These are phyloP conservation scores for Apiospora phragmitis DNA, from an alignment of 2,329 filamentous ascomycete genomes.

Conservation along the genomic window DNA sequence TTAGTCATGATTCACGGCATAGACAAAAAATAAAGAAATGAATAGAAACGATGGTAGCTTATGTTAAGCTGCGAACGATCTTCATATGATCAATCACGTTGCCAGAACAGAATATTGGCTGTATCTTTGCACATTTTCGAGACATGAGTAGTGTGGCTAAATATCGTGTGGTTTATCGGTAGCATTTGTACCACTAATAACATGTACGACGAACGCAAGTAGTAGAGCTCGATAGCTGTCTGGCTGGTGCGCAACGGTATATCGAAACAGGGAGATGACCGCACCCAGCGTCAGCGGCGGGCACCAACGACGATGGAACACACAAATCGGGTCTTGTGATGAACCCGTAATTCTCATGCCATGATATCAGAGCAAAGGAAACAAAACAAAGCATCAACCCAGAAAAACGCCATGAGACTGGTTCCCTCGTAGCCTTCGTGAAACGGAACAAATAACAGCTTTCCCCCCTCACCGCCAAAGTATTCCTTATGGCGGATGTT, in stretches of 20 bases:
- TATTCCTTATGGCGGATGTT: neutral
- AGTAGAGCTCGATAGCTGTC: neutral
- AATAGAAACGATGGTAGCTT: neutral
- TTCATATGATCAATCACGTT: neutral
- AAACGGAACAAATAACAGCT: neutral
- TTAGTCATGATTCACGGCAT: constrained; percentile 11
- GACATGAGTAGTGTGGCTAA: neutral
- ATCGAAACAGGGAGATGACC: neutral
- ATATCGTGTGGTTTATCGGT: neutral
- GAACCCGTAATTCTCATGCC: neutral
- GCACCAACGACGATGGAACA: neutral
- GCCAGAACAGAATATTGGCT: neutral
- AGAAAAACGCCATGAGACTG: constrained; percentile 16
- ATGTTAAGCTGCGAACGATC: neutral
- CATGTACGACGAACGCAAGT: constrained; percentile 8
- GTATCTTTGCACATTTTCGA: neutral
- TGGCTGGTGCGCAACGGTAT: neutral
- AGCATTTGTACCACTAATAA: neutral
- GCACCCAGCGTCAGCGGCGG: neutral
- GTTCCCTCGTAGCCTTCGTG: constrained; percentile 14
- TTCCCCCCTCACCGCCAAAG: neutral
- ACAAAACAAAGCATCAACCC: neutral
- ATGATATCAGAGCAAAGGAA: constrained; percentile 4
- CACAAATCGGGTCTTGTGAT: neutral
- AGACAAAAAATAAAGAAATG: constrained; percentile 11